These are phyloP conservation scores for Conoideocrella luteorostrata DNA, from an alignment of 2,329 filamentous ascomycete species.

Conservation along the genomic window DNA sequence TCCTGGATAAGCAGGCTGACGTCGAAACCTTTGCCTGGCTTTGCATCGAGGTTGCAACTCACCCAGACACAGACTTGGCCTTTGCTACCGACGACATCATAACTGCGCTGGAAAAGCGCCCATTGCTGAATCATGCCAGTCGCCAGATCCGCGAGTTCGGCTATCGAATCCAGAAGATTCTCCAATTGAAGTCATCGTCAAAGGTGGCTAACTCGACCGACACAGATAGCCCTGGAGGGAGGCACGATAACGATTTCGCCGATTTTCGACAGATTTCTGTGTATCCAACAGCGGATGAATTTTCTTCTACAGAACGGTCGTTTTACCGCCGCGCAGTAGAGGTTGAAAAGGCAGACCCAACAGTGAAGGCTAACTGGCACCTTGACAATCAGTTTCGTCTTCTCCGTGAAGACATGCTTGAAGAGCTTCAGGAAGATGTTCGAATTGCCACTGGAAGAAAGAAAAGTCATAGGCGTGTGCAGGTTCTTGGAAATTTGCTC, in stretches of 20 bases:
- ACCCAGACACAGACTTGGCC: neutral
- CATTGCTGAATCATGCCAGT: constrained; percentile 18
- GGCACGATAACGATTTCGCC: constrained; percentile 66
- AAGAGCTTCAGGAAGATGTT: constrained; percentile 56
- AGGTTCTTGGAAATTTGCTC: constrained; percentile 26
- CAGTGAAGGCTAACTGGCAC: no score
- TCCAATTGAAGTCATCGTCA: constrained; percentile 23
- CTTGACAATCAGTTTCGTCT: constrained; percentile 68
- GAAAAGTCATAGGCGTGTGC: constrained; percentile 25
- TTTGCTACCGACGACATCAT: neutral
- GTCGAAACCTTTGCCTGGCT: constrained; percentile 13
- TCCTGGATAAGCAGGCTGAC: no score
- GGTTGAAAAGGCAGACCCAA: constrained; percentile 31
- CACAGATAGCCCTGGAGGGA: constrained; percentile 53
- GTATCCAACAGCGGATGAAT: constrained; percentile 60
- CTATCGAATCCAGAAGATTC: constrained; percentile 32
- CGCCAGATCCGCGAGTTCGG: constrained; percentile 19
- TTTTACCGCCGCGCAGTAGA: constrained; percentile 50
- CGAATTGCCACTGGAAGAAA: constrained; percentile 36
- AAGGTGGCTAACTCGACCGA: neutral
- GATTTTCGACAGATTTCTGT: constrained; percentile 57
- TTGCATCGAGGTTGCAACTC: constrained; percentile 11
- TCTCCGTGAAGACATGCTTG: constrained; percentile 64
- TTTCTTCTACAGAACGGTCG: constrained; percentile 42
- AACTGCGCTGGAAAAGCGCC: constrained; percentile 15